Evolutionary conservation across 257 asterid genomes (phyloP).

Genomic region (Buddleja alternifolia): DNA sequence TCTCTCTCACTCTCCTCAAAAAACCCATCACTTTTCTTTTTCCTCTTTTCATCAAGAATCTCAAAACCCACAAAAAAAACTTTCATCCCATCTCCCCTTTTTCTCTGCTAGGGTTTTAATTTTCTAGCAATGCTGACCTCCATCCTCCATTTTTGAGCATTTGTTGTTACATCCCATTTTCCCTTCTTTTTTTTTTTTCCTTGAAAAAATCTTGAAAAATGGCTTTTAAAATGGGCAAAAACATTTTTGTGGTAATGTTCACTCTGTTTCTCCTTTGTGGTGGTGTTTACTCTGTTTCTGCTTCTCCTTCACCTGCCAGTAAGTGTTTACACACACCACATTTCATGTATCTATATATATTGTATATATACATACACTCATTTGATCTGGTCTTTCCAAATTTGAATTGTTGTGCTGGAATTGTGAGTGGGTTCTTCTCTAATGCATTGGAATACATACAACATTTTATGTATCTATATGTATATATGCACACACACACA

Average conservation of each 20-base stretch:
- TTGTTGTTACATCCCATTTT: constrained; percentile 18
- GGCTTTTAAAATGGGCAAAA: constrained; percentile 44
- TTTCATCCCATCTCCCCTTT: constrained; percentile 31
- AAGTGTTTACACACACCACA: constrained; percentile 28
- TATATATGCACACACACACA: constrained; percentile 31
- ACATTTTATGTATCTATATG: no score
- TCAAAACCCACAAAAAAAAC: constrained; percentile 40
- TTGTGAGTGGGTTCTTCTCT: constrained; percentile 75
- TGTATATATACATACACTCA: constrained; percentile 22
- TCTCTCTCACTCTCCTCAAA: constrained; percentile 39
- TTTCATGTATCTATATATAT: constrained; percentile 12
- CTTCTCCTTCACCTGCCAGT: constrained; percentile 79
- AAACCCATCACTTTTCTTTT: constrained; percentile 48
- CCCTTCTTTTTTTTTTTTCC: no score
- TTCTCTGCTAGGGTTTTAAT: constrained; percentile 44
- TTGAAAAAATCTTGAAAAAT: constrained; percentile 14
- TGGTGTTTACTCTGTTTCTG: constrained; percentile 55
- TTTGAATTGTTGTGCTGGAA: constrained; percentile 42
- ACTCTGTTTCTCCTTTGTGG: constrained; percentile 54
- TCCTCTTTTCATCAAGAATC: constrained; percentile 48
- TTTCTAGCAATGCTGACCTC: constrained; percentile 42
- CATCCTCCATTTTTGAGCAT: constrained; percentile 32
- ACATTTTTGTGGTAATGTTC: constrained; percentile 44
- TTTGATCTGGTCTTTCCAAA: constrained; percentile 41
- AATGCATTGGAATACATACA: constrained; percentile 57